Conservation (phyloP, 1,284 basidiomycete species). For the Exobasidium rhododendri region DNA sequence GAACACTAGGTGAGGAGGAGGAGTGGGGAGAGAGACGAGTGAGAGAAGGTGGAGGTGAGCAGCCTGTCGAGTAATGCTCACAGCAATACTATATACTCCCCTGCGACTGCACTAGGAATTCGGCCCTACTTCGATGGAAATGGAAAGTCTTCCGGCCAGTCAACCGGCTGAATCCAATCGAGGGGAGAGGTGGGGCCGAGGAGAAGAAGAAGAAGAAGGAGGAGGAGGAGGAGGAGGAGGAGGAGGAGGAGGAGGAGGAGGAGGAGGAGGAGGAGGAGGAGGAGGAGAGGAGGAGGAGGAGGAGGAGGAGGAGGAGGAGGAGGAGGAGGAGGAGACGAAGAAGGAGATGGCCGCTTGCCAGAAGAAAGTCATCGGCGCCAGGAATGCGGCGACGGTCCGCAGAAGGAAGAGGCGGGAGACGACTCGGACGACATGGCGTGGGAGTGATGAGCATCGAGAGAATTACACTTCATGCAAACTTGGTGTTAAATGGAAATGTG, state of each 20-base stretch:
- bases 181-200: conserved; percentile 1
- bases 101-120: not conserved
- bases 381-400: no score
- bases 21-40: no score
- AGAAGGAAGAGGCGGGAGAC: not conserved
- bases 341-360: not conserved
- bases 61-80: no score
- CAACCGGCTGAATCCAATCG: not conserved
- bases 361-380: no score
- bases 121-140: conserved; percentile 7
- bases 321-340: not conserved
- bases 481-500: no score
- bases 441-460: not conserved
- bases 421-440: conserved; percentile 4
- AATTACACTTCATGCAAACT: not conserved
- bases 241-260: not conserved
- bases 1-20: not conserved
- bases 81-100: no score
- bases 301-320: not conserved
- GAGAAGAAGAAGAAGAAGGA: conserved; percentile 7
- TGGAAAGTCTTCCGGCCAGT: not conserved
- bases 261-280: not conserved
- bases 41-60: not conserved
- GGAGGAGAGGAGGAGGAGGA: not conserved
- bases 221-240: not conserved